phyloP scores from a whole-genome alignment of 306 rosid species.

The Bauhinia variegata region DNA sequence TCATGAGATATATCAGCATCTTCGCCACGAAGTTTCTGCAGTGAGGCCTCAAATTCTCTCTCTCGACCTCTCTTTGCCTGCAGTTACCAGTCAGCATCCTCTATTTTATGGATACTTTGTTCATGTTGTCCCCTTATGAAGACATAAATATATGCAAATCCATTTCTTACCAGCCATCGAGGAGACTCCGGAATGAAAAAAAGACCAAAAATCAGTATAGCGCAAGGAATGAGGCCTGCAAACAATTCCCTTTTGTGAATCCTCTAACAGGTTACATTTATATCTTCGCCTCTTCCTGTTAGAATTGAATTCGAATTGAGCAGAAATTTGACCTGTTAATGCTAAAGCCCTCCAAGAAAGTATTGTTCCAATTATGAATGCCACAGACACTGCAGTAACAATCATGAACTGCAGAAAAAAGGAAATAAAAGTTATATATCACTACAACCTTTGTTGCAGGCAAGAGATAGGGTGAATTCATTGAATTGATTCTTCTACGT shows the following conservation, averaged over 20 bases:
- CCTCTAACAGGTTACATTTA: constrained; percentile 5
- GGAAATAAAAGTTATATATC: constrained; percentile 18
- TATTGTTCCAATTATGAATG: constrained; percentile 78
- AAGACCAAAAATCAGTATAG: constrained; percentile 74
- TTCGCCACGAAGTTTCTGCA: constrained; percentile 75
- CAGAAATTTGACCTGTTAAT: constrained; percentile 55
- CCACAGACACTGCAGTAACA: constrained; percentile 58
- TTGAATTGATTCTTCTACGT: neutral
- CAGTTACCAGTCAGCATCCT: constrained; percentile 19
- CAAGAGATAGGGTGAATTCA: constrained; percentile 13
- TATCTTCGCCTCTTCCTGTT: neutral
- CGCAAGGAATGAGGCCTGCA: constrained; percentile 81
- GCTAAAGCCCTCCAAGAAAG: constrained; percentile 83
- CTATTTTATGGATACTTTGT: neutral
- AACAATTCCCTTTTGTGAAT: constrained; percentile 40
- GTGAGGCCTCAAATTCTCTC: constrained; percentile 63
- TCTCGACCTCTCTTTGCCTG: constrained; percentile 75
- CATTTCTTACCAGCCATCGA: constrained; percentile 84
- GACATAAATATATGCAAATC: constrained; percentile 1
- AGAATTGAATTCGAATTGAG: constrained; percentile 19
- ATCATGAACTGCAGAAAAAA: constrained; percentile 72
- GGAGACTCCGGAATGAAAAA: constrained; percentile 95
- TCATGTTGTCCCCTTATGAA: neutral
- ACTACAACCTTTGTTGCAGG: neutral
- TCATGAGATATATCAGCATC: constrained; percentile 71